phyloP scores from a whole-genome alignment of 1,284 basidiomycete species.

The Gymnopus androsaceus region DNA sequence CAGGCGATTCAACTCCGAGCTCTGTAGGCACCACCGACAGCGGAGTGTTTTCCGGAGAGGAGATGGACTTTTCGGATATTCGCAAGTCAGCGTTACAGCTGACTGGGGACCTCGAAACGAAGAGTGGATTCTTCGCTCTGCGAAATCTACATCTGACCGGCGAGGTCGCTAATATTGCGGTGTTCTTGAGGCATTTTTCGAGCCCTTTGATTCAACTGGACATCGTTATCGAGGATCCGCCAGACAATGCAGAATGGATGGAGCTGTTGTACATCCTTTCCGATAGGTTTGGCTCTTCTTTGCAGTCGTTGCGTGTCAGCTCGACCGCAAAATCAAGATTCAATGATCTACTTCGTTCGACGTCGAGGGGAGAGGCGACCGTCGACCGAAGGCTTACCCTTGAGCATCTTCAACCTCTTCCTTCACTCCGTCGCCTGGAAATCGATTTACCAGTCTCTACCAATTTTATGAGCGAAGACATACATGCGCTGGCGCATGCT shows the following conservation, averaged over 20 bases:
- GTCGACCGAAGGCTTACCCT: conserved; percentile 60
- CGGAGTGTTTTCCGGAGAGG: conserved; percentile 73
- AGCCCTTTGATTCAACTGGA: conserved; percentile 64
- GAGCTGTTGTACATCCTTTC: conserved; percentile 63
- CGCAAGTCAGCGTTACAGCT: conserved; percentile 65
- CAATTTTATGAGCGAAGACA: conserved; percentile 60
- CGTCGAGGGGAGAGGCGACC: conserved; percentile 59
- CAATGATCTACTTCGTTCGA: conserved; percentile 65
- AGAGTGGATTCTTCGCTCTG: conserved; percentile 58
- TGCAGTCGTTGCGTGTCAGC: conserved; percentile 60
- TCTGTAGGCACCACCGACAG: conserved; percentile 68
- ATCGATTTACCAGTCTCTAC: conserved; percentile 76
- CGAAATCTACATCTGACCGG: conserved; percentile 66
- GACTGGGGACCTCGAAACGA: conserved; percentile 52
- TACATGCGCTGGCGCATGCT: conserved; percentile 55
- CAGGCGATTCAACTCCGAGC: conserved; percentile 67
- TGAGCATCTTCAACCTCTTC: conserved; percentile 55
- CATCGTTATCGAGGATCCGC: conserved; percentile 74
- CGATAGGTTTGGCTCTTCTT: conserved; percentile 58
- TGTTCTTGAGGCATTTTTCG: conserved; percentile 68
- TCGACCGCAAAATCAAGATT: conserved; percentile 66
- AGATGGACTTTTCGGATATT: conserved; percentile 69
- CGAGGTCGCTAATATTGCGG: conserved; percentile 63
- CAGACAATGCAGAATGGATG: conserved; percentile 70
- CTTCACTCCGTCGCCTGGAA: conserved; percentile 58